These are phyloP conservation scores for Adansonia madagascariensis DNA, from an alignment of 441 rosid genomes.

Conservation along the genomic window DNA sequence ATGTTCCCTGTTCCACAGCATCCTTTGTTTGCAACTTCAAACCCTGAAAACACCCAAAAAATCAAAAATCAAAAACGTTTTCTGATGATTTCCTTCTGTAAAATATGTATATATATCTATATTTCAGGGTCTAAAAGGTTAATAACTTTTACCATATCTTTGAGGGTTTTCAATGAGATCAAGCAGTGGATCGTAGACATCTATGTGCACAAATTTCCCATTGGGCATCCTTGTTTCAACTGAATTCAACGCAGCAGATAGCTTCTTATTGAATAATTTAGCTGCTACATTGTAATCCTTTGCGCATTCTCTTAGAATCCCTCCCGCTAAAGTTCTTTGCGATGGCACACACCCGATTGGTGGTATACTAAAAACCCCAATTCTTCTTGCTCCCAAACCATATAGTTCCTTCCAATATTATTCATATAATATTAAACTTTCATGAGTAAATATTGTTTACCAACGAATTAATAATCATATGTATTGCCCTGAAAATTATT, in stretches of 20 bases:
- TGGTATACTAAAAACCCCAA: constrained; percentile 59
- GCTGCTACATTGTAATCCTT: constrained; percentile 47
- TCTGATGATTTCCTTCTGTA: not conserved
- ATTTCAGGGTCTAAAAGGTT: not conserved
- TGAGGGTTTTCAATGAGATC: constrained; percentile 47
- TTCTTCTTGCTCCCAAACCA: constrained; percentile 55
- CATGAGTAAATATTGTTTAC: not conserved
- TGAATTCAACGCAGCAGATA: constrained; percentile 37
- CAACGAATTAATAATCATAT: not conserved
- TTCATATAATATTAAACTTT: not conserved
- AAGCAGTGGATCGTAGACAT: constrained; percentile 45
- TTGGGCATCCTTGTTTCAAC: constrained; percentile 33
- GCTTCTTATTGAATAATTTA: constrained; percentile 50
- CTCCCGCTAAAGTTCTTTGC: constrained; percentile 59
- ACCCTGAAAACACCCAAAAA: constrained; percentile 42
- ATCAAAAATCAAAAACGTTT: not conserved
- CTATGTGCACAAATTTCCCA: constrained; percentile 49
- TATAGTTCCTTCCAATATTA: constrained; percentile 43
- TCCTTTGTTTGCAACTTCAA: constrained; percentile 47
- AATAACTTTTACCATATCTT: constrained; percentile 34
- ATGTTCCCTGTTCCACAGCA: constrained; percentile 71
- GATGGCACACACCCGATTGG: constrained; percentile 71
- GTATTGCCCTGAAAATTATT: not conserved
- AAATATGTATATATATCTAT: not conserved
- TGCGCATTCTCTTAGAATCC: constrained; percentile 42